A percentile compares a stretch with the other conserved stretches of the same genome.
Evolutionary conservation across 768 basidiomycete species (phyloP).

Genomic region (Psilocybe azurescens): DNA sequence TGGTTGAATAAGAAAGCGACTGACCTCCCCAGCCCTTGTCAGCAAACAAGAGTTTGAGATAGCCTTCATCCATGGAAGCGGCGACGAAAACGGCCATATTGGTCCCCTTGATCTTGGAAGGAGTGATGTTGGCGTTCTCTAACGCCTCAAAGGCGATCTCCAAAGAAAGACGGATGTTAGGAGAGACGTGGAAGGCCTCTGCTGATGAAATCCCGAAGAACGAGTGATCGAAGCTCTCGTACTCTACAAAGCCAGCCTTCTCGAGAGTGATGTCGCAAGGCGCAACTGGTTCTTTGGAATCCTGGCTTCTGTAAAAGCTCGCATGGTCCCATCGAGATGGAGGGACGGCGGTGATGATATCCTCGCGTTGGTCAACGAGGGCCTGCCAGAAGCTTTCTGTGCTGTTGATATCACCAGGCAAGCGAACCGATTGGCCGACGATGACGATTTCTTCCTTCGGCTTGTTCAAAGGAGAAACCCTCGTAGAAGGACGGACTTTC

Average conservation of each 20-base stretch:
- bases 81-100: conserved; percentile 39
- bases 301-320: conserved; percentile 33
- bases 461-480: conserved; percentile 11
- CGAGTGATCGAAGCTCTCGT: conserved; percentile 35
- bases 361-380: conserved; percentile 35
- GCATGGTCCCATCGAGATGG: conserved; percentile 41
- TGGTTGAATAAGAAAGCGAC: not conserved
- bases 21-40: conserved; percentile 37
- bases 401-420: conserved; percentile 38
- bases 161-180: conserved; percentile 35
- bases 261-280: conserved; percentile 37
- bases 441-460: conserved; percentile 38
- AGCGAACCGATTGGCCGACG: conserved; percentile 39
- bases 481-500: conserved; percentile 17
- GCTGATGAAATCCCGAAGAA: conserved; percentile 42
- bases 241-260: conserved; percentile 37
- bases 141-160: conserved; percentile 41
- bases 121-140: conserved; percentile 41
- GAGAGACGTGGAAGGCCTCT: conserved; percentile 37
- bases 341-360: conserved; percentile 35
- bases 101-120: conserved; percentile 36
- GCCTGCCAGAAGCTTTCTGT: conserved; percentile 37
- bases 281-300: conserved; percentile 27
- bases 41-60: conserved; percentile 32
- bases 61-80: conserved; percentile 37